phyloP scores from a whole-genome alignment of 768 basidiomycete species.

The Daedaleopsis nitida region DNA sequence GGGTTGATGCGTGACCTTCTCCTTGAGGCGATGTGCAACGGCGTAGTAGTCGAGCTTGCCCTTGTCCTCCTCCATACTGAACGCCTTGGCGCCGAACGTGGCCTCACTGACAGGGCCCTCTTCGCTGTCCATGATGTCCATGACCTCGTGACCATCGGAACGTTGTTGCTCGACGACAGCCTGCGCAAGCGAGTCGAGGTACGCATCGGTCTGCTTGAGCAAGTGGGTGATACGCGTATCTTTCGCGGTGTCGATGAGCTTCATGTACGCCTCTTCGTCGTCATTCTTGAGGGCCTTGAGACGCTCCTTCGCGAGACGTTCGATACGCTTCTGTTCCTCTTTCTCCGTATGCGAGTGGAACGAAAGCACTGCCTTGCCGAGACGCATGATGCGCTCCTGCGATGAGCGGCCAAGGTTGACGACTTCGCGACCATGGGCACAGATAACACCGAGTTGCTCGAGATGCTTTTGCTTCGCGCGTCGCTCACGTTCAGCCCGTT shows the following conservation, averaged over 20 bases:
- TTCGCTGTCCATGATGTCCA: constrained; percentile 55
- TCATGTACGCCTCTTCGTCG: constrained; percentile 99
- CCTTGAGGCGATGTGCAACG: constrained; percentile 89
- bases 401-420: constrained; percentile 60
- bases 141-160: constrained; percentile 49
- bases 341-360: constrained; percentile 93
- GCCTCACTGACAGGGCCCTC: constrained; percentile 81
- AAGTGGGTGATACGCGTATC: constrained; percentile 98
- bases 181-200: constrained; percentile 92
- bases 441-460: constrained; percentile 88
- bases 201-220: constrained; percentile 89
- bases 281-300: constrained; percentile 95
- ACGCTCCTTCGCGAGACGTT: constrained; percentile 96
- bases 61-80: constrained; percentile 65
- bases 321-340: constrained; percentile 97
- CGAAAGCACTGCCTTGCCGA: constrained; percentile 77
- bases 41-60: constrained; percentile 94
- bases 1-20: constrained; percentile 79
- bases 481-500: constrained; percentile 88
- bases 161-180: constrained; percentile 93
- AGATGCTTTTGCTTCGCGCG: constrained; percentile 96
- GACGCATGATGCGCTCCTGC: constrained; percentile 55
- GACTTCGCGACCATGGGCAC: constrained; percentile 78
- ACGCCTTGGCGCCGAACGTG: constrained; percentile 85
- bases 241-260: constrained; percentile 97